Conservation (phyloP, 2,329 filamentous ascomycete genomes). For the Colletotrichum incanum region DNA sequence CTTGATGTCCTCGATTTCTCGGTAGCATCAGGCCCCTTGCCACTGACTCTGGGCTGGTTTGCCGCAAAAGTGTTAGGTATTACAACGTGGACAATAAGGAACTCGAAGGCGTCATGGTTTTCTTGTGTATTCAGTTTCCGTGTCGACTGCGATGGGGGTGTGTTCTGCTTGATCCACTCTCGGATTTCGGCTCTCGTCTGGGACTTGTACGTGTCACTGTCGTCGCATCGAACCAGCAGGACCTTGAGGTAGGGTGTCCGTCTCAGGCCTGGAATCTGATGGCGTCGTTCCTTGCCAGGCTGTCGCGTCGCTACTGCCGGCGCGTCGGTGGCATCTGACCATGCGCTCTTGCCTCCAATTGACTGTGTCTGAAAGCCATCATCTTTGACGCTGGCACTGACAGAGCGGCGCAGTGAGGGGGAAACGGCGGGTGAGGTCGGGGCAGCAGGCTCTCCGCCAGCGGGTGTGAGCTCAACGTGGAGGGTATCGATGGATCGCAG, state of each 20-base stretch:
- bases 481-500: slow-evolving; percentile 94
- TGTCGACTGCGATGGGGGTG: slow-evolving; percentile 70
- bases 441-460: slow-evolving; percentile 61
- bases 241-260: slow-evolving; percentile 96
- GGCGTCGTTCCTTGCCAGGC: slow-evolving; percentile 75
- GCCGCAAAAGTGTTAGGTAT: slow-evolving; percentile 87
- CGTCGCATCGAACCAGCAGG: slow-evolving; percentile 91
- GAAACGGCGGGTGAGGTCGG: slow-evolving; percentile 52
- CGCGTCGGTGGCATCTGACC: slow-evolving; percentile 57
- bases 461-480: slow-evolving; percentile 87
- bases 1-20: slow-evolving; percentile 80
- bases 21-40: slow-evolving; percentile 67
- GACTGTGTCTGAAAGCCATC: slow-evolving; percentile 75
- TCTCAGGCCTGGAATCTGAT: slow-evolving; percentile 94
- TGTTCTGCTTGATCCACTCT: slow-evolving; percentile 91
- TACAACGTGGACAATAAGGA: slow-evolving; percentile 94
- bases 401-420: slow-evolving; percentile 49
- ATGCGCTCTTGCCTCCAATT: slow-evolving; percentile 57
- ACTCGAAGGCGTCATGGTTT: slow-evolving; percentile 97
- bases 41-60: slow-evolving; percentile 79
- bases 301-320: slow-evolving; percentile 39
- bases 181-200: slow-evolving; percentile 83
- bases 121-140: slow-evolving; percentile 79
- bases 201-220: slow-evolving; percentile 93
- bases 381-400: slow-evolving; percentile 57